Conservation (phyloP, 345 rosid species). For the Reutealis trisperma region DNA sequence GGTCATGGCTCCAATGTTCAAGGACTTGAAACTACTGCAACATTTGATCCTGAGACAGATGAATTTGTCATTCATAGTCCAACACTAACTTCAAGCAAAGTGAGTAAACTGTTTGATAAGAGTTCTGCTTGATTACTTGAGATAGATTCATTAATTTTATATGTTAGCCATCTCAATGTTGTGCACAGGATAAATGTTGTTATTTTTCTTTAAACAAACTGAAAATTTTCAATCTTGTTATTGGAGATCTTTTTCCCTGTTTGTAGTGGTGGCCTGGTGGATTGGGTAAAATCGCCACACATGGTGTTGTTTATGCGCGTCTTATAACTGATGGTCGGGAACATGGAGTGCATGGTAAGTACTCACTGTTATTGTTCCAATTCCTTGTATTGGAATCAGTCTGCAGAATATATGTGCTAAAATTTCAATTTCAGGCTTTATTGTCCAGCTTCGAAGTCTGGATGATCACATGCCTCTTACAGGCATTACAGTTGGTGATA, state of each 20-base stretch:
- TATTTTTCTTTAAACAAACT: background rate
- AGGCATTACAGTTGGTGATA: slow-evolving; percentile 88
- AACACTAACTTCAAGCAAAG: slow-evolving; percentile 90
- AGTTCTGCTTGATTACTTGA: background rate
- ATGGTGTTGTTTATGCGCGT: slow-evolving; percentile 92
- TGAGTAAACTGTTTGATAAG: slow-evolving; percentile 32
- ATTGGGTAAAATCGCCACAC: slow-evolving; percentile 84
- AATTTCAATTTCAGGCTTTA: slow-evolving; percentile 66
- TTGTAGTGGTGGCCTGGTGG: slow-evolving; percentile 99
- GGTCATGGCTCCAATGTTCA: slow-evolving; percentile 99
- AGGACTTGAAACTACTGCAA: slow-evolving; percentile 98
- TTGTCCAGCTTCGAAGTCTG: slow-evolving; percentile 89
- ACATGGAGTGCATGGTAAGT: slow-evolving; percentile 88
- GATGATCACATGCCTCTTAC: slow-evolving; percentile 98
- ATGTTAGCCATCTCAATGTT: background rate
- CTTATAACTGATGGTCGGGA: slow-evolving; percentile 74
- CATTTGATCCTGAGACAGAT: slow-evolving; percentile 89
- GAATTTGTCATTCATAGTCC: slow-evolving; percentile 91
- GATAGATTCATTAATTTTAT: background rate
- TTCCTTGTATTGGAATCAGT: background rate
- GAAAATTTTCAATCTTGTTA: background rate
- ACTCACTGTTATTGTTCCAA: background rate
- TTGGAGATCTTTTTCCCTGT: slow-evolving; percentile 12
- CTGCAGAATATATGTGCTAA: slow-evolving; percentile 16
- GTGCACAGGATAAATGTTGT: background rate